Percentiles rank a stretch among this genome's conserved stretches.
Conservation (phyloP, 495 filamentous ascomycete genomes). For the Xylaria flabelliformis region DNA sequence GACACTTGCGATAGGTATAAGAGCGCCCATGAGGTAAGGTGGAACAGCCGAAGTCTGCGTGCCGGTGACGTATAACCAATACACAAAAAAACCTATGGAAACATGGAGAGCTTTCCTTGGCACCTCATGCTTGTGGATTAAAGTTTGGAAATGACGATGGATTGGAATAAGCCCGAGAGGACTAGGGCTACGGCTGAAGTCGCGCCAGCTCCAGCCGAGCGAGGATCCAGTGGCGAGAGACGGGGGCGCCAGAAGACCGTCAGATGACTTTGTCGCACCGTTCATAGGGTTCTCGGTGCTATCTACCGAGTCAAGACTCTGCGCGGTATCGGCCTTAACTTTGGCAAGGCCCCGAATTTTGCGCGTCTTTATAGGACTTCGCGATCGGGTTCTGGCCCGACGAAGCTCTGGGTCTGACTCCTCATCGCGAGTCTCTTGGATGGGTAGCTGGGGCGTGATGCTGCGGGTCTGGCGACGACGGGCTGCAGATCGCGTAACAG, state of each 20-base stretch:
- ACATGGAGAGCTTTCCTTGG: slow-evolving; percentile 82
- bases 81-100: slow-evolving; percentile 91
- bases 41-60: slow-evolving; percentile 76
- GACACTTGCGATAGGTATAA: slow-evolving; percentile 86
- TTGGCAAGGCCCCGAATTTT: slow-evolving; percentile 56
- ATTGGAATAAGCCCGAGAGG: slow-evolving; percentile 95
- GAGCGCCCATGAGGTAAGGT: slow-evolving; percentile 77
- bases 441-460: slow-evolving; percentile 39
- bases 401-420: slow-evolving; percentile 51
- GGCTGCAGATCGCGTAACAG: slow-evolving; percentile 68
- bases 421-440: slow-evolving; percentile 47
- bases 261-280: slow-evolving; percentile 48
- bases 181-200: slow-evolving; percentile 85
- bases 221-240: slow-evolving; percentile 54
- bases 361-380: slow-evolving; percentile 58
- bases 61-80: slow-evolving; percentile 80
- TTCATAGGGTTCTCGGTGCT: slow-evolving; percentile 29
- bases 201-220: slow-evolving; percentile 67
- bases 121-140: slow-evolving; percentile 80
- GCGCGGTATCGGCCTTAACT: slow-evolving; percentile 31
- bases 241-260: slow-evolving; percentile 76
- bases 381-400: slow-evolving; percentile 55
- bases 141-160: slow-evolving; percentile 74
- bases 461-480: slow-evolving; percentile 51
- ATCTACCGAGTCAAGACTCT: neutral